Evolutionary conservation across 768 basidiomycete species (phyloP), one percentile per base, ranked within the genome.

Genomic region (Pisolithus orientalis): DNA sequence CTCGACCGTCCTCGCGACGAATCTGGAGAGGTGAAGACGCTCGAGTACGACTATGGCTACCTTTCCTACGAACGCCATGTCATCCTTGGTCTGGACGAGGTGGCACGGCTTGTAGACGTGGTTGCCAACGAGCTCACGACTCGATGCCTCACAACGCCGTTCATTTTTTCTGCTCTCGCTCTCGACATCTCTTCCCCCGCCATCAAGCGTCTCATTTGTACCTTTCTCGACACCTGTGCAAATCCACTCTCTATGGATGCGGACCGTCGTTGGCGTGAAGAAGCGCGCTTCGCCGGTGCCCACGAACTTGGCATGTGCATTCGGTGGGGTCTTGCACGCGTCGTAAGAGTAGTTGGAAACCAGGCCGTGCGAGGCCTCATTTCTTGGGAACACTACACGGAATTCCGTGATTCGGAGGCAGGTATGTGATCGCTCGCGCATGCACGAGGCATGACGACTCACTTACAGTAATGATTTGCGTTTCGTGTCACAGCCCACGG

Each of bases 291-390:
- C 62, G 89, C 92, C 0, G 84, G 83, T 5, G 85, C 90, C 10
- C 85, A 94, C 55, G 90, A 96, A 62, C 74, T 98, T 13, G 93
- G 87, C 5, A 94, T 94, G 85, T 82, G 87, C 60, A 74, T 98
- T 31, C 84, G 94, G 24, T 99, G 96, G 96, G 91, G 85, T 31
- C 78, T 98, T 5, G 87, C 84, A 3, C 74, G 94, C 25, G 80
- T 91, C 44, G 79, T 90, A 34, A 70, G 91, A 44, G 77, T 87
- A 4, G 77, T 82, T 16, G 80, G 77, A 31, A 85, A 84, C 1
- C 75, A 82, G 56, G 85, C 87, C 43, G 80, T 85, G n/a, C 79
- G 90, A 13, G 96, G 96, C 5, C 71, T 97, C 28, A 64, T 98
- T 39, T 79, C 84, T 56, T 93, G 90, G 85, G 90, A 94, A 5